Evolutionary conservation across 805 yeast genomes (phyloP), one percentile per base, ranked within the genome.

Genomic region (Tetrapisispora arboricola): DNA sequence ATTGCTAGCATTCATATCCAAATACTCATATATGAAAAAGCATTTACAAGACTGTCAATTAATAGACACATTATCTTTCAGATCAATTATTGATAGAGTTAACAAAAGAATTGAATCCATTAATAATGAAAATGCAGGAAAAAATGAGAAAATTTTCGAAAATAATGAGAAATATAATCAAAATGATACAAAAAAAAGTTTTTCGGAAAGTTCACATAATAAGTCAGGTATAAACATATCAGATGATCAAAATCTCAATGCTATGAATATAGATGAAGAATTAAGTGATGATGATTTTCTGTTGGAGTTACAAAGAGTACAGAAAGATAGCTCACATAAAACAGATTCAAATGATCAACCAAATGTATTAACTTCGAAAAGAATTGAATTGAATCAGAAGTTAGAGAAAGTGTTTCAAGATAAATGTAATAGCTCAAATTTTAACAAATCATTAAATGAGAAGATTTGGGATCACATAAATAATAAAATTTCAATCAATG

Each of bases 1-100:
- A 60, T 70, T 92, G 17, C 62, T 92, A 38, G 97, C 97, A 12
- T 90, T 87, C 60, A 84, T 88, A 32, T 87, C 96, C 4, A 90
- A 90, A 61, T 90, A 92, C 54, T 80, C 96, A 0, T 73, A 76
- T 46, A 66, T 88, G 58, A 83, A 88, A 53, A 80, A 77, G 29
- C 71, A 70, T 36, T 66, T 90, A 44, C 94, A 87, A 49, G 74
- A 73, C 39, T 79, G 94, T 3, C 82, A 83, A 59, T 64, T 87
- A 36, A 78, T 87, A 8, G 80, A 84, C 12, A 75, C 78, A 22
- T 66, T 90, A 61, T 78, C 87, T 2, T 58, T 74, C 24, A 58
- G 79, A 44, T 55, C 66, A 4, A 55, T 63, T 15, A 17, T 56
- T 11, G 45, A 47, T 15, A 47, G 48, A 17, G 52, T 44, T 1